These are phyloP conservation scores for Insectozyma bohioensis DNA, from an alignment of 1,139 yeast species.

Conservation along the genomic window DNA sequence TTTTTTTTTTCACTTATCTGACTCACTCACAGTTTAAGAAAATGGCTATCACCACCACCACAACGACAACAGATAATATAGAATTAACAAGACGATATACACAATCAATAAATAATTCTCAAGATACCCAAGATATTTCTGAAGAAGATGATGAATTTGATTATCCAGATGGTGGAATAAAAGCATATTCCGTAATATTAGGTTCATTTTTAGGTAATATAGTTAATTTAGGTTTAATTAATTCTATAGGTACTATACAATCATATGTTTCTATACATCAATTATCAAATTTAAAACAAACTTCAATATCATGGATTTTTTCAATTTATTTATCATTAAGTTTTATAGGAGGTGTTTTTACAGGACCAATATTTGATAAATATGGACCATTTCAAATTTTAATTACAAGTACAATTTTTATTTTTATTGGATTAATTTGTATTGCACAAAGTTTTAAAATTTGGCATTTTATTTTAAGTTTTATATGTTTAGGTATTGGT, in stretches of 20 bases:
- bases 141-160: too few species aligned
- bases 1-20: too few species aligned
- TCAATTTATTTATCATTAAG: constrained; percentile 33
- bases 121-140: too few species aligned
- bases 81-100: too few species aligned
- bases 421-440: constrained; percentile 34
- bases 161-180: constrained; percentile 61
- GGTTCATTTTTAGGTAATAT: constrained; percentile 62
- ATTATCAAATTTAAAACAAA: constrained; percentile 24
- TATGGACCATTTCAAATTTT: constrained; percentile 31
- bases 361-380: constrained; percentile 38
- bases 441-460: constrained; percentile 28
- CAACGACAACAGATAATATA: too few species aligned
- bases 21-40: too few species aligned
- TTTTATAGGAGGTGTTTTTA: constrained; percentile 31
- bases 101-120: too few species aligned
- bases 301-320: constrained; percentile 35
- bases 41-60: too few species aligned
- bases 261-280: constrained; percentile 29
- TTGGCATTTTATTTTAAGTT: constrained; percentile 31
- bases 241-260: constrained; percentile 51
- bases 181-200: constrained; percentile 59
- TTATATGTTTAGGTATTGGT: constrained; percentile 29
- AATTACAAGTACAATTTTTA: constrained; percentile 24
- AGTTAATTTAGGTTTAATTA: constrained; percentile 59